Conservation (phyloP, 2,329 filamentous ascomycete genomes). For the Claviceps spartinae region DNA sequence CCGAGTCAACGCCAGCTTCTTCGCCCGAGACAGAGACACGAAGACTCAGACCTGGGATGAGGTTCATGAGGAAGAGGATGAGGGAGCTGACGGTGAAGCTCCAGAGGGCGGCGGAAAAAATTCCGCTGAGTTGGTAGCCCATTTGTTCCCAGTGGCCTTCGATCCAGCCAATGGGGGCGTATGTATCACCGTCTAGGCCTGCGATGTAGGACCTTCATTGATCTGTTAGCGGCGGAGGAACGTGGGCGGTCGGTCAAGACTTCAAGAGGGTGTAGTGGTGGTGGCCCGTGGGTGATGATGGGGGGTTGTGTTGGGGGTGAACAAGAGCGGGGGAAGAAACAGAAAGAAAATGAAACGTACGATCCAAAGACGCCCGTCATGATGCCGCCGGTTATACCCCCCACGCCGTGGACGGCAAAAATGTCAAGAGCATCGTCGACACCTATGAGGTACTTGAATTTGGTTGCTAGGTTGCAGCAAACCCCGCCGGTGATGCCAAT, state of each 20-base stretch:
- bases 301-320: not conserved
- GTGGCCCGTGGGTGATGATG: not conserved
- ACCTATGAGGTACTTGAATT: conserved; percentile 60
- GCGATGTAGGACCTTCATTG: conserved; percentile 46
- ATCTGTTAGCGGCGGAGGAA: not conserved
- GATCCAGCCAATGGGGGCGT: conserved; percentile 51
- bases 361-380: conserved; percentile 67
- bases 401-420: conserved; percentile 78
- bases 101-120: conserved; percentile 50
- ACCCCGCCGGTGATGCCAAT: conserved; percentile 48
- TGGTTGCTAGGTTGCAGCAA: conserved; percentile 74
- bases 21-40: conserved; percentile 55
- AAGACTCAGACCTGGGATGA: conserved; percentile 55
- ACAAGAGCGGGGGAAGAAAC: not conserved
- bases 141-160: conserved; percentile 58
- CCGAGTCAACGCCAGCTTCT: conserved; percentile 57
- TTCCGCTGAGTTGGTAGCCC: conserved; percentile 57
- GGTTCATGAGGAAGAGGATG: conserved; percentile 58
- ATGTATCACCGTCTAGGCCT: conserved; percentile 53
- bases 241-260: too few relatives aligned
- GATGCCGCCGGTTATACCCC: conserved; percentile 68
- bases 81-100: conserved; percentile 54
- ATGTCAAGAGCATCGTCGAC: conserved; percentile 84
- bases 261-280: too few relatives aligned
- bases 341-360: conserved; percentile 16